Evolutionary conservation across 371 early-diverging fungal species (phyloP).

Genomic region (Mucor racemosus): DNA sequence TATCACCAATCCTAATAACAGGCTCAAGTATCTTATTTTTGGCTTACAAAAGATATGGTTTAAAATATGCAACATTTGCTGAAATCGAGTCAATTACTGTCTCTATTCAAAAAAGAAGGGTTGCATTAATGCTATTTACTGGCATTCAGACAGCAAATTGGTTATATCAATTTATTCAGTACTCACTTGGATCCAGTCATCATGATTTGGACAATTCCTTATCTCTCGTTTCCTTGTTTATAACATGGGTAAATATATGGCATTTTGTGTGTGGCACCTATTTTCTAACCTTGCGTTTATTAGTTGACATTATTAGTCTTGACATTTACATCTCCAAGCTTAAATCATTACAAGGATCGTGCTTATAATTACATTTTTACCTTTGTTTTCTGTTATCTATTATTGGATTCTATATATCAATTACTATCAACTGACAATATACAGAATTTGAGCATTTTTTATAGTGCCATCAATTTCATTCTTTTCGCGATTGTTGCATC

Average conservation of each 20-base stretch:
- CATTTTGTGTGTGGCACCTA: background rate
- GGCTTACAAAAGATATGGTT: slow-evolving; percentile 6
- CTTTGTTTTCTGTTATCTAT: slow-evolving; percentile 6
- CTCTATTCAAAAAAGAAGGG: slow-evolving; percentile 14
- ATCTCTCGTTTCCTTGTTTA: background rate
- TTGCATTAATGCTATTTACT: slow-evolving; percentile 1
- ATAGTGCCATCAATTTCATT: background rate
- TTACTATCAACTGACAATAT: background rate
- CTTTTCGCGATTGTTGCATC: slow-evolving; percentile 19
- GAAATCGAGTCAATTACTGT: slow-evolving; percentile 13
- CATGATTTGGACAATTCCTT: slow-evolving; percentile 7
- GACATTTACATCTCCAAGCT: slow-evolving; percentile 21
- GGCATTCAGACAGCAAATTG: slow-evolving; percentile 6
- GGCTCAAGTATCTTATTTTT: slow-evolving; percentile 5
- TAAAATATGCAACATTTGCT: slow-evolving; percentile 5
- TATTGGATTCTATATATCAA: slow-evolving; percentile 6
- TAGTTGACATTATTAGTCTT: slow-evolving; percentile 16
- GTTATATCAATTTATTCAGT: slow-evolving; percentile 14
- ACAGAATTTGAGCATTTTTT: background rate
- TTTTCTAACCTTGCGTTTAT: too few species aligned
- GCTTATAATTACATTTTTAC: slow-evolving; percentile 19
- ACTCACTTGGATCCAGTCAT: background rate
- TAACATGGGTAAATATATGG: slow-evolving; percentile 23
- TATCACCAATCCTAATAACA: slow-evolving; percentile 8
- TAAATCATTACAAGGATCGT: slow-evolving; percentile 25